phyloP scores from a whole-genome alignment of 768 basidiomycete genomes.

The Collybiopsis confluens region DNA sequence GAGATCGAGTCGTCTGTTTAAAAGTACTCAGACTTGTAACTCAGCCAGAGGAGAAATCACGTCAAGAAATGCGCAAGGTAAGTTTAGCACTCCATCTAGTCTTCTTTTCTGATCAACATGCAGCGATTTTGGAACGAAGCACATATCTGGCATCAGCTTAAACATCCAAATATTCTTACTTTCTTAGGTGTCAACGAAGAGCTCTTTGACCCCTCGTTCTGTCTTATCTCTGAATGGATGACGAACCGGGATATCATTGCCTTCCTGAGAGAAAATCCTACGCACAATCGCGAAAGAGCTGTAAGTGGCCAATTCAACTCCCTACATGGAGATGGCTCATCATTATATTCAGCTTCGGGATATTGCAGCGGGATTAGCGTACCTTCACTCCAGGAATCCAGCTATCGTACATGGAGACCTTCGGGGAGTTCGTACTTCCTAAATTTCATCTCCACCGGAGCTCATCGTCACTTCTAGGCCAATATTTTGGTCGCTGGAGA shows the following conservation, averaged over 20 bases:
- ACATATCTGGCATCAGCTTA: constrained; percentile 16
- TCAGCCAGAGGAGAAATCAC: neutral
- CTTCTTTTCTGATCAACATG: too few species aligned
- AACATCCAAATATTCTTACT: constrained; percentile 16
- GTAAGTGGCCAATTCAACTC: neutral
- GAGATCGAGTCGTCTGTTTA: neutral
- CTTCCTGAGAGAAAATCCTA: constrained; percentile 3
- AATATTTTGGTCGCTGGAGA: neutral
- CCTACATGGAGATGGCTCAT: neutral
- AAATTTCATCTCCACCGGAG: too few species aligned
- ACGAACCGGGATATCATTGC: constrained; percentile 12
- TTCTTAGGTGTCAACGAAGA: constrained; percentile 16
- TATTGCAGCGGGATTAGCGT: constrained; percentile 28
- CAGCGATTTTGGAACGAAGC: constrained; percentile 18
- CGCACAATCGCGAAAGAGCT: neutral
- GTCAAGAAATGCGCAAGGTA: neutral
- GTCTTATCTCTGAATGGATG: constrained; percentile 21
- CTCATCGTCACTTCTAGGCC: too few species aligned
- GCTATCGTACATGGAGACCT: constrained; percentile 19
- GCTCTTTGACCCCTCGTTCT: constrained; percentile 13
- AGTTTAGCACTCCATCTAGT: neutral
- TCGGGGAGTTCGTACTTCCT: constrained; percentile 15
- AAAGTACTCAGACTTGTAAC: constrained; percentile 4
- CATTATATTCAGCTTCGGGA: constrained; percentile 25
- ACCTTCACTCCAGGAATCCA: constrained; percentile 23